Evolutionary conservation across 192 early-diverging fungal genomes (phyloP).

Genomic region (Coemansia furcata): DNA sequence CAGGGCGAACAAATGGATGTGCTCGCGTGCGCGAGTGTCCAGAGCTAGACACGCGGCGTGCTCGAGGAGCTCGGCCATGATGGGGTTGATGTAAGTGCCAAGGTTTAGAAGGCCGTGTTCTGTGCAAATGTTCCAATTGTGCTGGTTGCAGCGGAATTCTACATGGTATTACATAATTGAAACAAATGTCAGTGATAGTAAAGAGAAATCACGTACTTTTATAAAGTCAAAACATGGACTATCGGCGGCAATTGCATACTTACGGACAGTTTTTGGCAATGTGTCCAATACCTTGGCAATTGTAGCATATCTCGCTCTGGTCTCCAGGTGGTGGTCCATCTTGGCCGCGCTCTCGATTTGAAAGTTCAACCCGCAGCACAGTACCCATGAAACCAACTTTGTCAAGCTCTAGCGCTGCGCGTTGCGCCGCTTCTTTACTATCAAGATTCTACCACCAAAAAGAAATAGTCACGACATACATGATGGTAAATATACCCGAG

Average conservation of each 20-base stretch:
- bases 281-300: slow-evolving; percentile 29
- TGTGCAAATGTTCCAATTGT: too few species aligned
- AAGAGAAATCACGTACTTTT: not conserved
- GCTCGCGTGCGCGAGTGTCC: too few species aligned
- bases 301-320: slow-evolving; percentile 30
- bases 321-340: slow-evolving; percentile 32
- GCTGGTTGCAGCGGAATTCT: too few species aligned
- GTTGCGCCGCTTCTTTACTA: slow-evolving; percentile 1
- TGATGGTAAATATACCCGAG: not conserved
- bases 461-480: too few species aligned
- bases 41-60: too few species aligned
- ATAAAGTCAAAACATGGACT: not conserved
- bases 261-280: slow-evolving; percentile 43
- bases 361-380: slow-evolving; percentile 30
- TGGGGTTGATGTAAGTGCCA: too few species aligned
- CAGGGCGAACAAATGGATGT: too few species aligned
- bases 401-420: slow-evolving; percentile 17
- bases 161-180: too few species aligned
- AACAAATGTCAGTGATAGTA: too few species aligned
- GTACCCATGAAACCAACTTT: slow-evolving; percentile 15
- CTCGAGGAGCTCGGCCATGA: too few species aligned
- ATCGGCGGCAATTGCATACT: slow-evolving; percentile 1
- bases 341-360: slow-evolving; percentile 26
- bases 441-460: slow-evolving; percentile 19
- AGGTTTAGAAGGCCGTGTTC: too few species aligned